phyloP scores from a whole-genome alignment of 768 basidiomycete genomes.

The Leccinum incarnatum region DNA sequence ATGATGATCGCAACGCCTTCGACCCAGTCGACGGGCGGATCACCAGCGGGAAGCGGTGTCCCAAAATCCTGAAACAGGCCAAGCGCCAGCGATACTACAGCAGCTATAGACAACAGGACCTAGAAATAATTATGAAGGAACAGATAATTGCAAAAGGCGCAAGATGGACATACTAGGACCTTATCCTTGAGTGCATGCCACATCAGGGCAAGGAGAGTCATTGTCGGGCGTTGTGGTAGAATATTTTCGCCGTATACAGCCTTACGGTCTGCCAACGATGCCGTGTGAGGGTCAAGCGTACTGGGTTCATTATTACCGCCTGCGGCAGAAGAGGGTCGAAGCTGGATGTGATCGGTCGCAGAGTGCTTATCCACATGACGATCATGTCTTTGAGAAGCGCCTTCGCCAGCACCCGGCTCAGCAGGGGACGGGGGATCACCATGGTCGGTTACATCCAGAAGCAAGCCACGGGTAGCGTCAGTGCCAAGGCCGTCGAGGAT shows the following conservation, averaged over 20 bases:
- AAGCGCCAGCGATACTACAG: constrained; percentile 87
- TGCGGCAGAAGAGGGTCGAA: constrained; percentile 9
- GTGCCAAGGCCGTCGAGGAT: constrained; percentile 77
- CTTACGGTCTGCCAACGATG: constrained; percentile 57
- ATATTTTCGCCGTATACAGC: constrained; percentile 75
- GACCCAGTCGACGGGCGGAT: constrained; percentile 93
- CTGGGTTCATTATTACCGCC: constrained; percentile 1
- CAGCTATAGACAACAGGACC: constrained; percentile 90
- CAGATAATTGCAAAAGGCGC: background rate
- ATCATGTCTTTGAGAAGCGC: constrained; percentile 34
- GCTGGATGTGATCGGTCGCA: constrained; percentile 6
- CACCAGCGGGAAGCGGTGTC: constrained; percentile 48
- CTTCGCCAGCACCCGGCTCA: constrained; percentile 28
- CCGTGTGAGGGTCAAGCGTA: constrained; percentile 23
- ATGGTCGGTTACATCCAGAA: background rate
- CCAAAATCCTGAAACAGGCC: constrained; percentile 96
- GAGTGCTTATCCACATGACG: constrained; percentile 1
- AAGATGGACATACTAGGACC: constrained; percentile 60
- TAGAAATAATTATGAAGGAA: constrained; percentile 28
- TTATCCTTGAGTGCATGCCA: constrained; percentile 88
- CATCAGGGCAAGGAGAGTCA: constrained; percentile 73
- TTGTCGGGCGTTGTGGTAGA: constrained; percentile 66
- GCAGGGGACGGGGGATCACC: constrained; percentile 8
- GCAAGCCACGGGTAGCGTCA: constrained; percentile 47
- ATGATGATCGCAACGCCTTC: constrained; percentile 86